Percentiles rank a stretch among this genome's conserved stretches.
Conservation (phyloP, 306 rosid genomes). For the Quercus alba region DNA sequence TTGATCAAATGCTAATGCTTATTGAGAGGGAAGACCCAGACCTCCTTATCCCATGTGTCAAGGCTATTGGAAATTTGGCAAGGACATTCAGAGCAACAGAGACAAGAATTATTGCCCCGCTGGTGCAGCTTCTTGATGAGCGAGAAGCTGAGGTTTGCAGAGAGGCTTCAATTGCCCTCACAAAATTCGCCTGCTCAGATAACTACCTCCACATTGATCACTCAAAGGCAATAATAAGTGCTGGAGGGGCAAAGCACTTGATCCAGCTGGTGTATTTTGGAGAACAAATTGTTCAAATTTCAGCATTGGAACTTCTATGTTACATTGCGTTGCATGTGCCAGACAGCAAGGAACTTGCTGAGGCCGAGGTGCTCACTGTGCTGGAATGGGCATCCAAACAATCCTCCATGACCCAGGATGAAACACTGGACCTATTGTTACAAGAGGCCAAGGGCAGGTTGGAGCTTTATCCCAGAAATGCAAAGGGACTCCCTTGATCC, state of each 20-base stretch:
- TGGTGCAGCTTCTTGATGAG: slow-evolving; percentile 83
- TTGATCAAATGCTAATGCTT: slow-evolving; percentile 71
- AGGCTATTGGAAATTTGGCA: slow-evolving; percentile 75
- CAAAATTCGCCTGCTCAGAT: slow-evolving; percentile 65
- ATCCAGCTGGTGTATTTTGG: slow-evolving; percentile 92
- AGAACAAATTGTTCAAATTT: slow-evolving; percentile 60
- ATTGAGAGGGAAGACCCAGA: slow-evolving; percentile 65
- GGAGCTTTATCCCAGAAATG: slow-evolving; percentile 89
- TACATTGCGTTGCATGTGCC: slow-evolving; percentile 89
- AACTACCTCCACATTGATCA: slow-evolving; percentile 86
- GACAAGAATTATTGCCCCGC: slow-evolving; percentile 74
- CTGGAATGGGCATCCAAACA: slow-evolving; percentile 95
- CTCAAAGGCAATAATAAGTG: slow-evolving; percentile 71
- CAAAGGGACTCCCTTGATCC: slow-evolving; percentile 62
- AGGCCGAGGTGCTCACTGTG: slow-evolving; percentile 66
- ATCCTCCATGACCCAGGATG: slow-evolving; percentile 53
- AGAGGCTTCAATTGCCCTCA: slow-evolving; percentile 71
- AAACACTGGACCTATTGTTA: slow-evolving; percentile 45
- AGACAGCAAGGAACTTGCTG: slow-evolving; percentile 81
- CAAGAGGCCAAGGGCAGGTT: slow-evolving; percentile 70
- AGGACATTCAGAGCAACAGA: slow-evolving; percentile 85
- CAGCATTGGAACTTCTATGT: slow-evolving; percentile 64
- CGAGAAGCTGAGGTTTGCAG: slow-evolving; percentile 58
- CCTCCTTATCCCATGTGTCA: slow-evolving; percentile 76
- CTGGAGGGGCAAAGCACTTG: slow-evolving; percentile 74